These are phyloP conservation scores for Acacia confusa DNA, from an alignment of 306 rosid species.

Conservation along the genomic window DNA sequence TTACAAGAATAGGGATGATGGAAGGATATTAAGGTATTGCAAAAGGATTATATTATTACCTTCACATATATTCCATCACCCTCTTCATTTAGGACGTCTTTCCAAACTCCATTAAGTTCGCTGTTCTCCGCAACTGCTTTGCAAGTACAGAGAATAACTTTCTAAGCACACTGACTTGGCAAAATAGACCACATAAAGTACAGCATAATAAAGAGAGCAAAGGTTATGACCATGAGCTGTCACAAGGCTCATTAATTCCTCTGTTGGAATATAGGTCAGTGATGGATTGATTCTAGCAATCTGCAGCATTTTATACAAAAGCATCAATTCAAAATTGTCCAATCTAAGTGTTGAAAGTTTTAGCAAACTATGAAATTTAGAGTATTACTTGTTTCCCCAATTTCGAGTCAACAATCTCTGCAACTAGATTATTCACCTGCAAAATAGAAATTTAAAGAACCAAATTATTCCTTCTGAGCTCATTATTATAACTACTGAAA, in stretches of 20 bases:
- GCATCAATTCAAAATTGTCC: conserved; percentile 12
- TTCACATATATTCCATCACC: conserved; percentile 99
- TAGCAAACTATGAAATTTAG: conserved; percentile 22
- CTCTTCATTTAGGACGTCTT: conserved; percentile 83
- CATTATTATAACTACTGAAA: not conserved
- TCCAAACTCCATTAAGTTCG: conserved; percentile 92
- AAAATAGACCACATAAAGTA: conserved; percentile 19
- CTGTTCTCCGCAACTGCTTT: conserved; percentile 77
- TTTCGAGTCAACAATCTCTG: conserved; percentile 85
- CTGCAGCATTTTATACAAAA: conserved; percentile 45
- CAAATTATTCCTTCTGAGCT: conserved; percentile 10
- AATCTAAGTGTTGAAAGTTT: conserved; percentile 19
- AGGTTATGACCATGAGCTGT: conserved; percentile 86
- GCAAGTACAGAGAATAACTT: conserved; percentile 29
- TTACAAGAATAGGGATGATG: not conserved
- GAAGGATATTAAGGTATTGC: conserved; percentile 3
- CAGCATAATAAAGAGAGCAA: conserved; percentile 23
- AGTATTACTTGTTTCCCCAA: conserved; percentile 89
- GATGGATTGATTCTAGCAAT: conserved; percentile 77
- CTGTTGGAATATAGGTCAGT: conserved; percentile 82
- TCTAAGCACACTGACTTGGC: conserved; percentile 8
- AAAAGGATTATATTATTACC: conserved; percentile 49
- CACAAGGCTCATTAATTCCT: conserved; percentile 95
- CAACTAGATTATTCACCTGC: conserved; percentile 91
- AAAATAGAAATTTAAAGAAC: conserved; percentile 28